Conservation (phyloP, 2,329 filamentous ascomycete genomes). For the Sporothrix brunneoviolacea region DNA sequence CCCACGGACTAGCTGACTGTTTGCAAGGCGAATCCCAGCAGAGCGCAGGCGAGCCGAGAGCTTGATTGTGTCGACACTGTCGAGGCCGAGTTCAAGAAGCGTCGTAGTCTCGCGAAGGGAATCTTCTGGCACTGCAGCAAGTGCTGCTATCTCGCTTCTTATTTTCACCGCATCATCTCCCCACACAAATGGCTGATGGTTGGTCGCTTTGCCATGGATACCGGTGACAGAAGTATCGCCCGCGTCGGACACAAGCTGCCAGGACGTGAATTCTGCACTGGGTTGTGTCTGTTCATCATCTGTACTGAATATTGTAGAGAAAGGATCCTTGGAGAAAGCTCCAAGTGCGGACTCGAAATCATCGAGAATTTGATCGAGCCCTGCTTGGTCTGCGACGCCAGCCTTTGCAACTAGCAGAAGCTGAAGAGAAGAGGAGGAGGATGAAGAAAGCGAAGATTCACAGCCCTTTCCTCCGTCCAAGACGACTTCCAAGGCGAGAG, state of each 20-base stretch:
- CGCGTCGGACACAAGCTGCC: no score
- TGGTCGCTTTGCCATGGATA: not conserved
- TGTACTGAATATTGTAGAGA: not conserved
- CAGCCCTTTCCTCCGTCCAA: conserved; percentile 33
- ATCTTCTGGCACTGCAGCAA: conserved; percentile 48
- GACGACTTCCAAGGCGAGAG: conserved; percentile 69
- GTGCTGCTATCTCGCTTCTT: conserved; percentile 53
- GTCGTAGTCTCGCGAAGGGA: conserved; percentile 53
- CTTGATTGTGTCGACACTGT: conserved; percentile 89
- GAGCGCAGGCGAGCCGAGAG: conserved; percentile 65
- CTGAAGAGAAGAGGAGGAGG: conserved; percentile 31
- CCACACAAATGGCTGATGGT: conserved; percentile 48
- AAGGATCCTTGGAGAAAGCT: conserved; percentile 20
- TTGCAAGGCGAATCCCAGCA: conserved; percentile 51
- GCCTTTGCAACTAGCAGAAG: conserved; percentile 55
- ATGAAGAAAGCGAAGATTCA: not conserved
- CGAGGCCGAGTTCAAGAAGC: conserved; percentile 76
- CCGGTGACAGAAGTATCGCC: not conserved
- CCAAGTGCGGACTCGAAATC: conserved; percentile 29
- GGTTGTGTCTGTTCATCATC: conserved; percentile 8
- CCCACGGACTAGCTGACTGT: conserved; percentile 70
- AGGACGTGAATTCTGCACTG: no score
- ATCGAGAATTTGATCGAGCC: conserved; percentile 33
- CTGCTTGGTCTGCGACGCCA: conserved; percentile 26
- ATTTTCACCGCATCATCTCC: conserved; percentile 45